phyloP scores from a whole-genome alignment of 2,329 filamentous ascomycete species.

The Blastomyces emzantsi region DNA sequence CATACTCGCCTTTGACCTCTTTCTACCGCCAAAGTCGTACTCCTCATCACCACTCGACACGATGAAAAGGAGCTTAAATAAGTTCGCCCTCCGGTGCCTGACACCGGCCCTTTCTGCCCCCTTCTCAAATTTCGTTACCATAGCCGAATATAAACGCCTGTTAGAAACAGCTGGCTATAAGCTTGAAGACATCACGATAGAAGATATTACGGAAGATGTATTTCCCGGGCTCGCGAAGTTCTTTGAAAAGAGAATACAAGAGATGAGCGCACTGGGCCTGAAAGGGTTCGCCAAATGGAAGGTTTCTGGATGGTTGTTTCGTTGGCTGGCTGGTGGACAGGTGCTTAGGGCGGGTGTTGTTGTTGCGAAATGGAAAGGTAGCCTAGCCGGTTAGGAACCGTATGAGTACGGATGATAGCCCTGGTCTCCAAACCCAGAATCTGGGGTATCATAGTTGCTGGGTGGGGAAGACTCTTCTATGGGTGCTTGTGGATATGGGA shows the following conservation, averaged over 20 bases:
- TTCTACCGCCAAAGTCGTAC: slow-evolving; percentile 23
- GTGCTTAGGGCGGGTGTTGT: slow-evolving; percentile 16
- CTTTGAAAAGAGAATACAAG: slow-evolving; percentile 31
- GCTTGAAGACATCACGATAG: slow-evolving; percentile 33
- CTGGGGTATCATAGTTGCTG: not conserved
- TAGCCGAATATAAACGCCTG: slow-evolving; percentile 38
- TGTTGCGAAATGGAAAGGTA: slow-evolving; percentile 11
- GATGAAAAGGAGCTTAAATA: slow-evolving; percentile 20
- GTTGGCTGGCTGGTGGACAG: slow-evolving; percentile 13
- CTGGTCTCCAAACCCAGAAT: not conserved
- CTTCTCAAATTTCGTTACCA: slow-evolving; percentile 41
- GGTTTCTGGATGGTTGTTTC: slow-evolving; percentile 16
- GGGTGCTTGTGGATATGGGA: slow-evolving; percentile 29
- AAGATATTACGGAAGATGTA: slow-evolving; percentile 46
- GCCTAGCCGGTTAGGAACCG: not conserved
- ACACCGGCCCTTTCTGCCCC: slow-evolving; percentile 44
- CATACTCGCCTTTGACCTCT: slow-evolving; percentile 49
- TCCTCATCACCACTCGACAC: slow-evolving; percentile 16
- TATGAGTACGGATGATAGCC: slow-evolving; percentile 6
- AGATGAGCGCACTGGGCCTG: slow-evolving; percentile 29
- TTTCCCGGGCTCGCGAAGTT: slow-evolving; percentile 44
- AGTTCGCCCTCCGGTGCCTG: slow-evolving; percentile 34
- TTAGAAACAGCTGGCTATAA: slow-evolving; percentile 44
- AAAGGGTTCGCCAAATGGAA: slow-evolving; percentile 18
- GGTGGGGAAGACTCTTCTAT: not conserved